A percentile compares a stretch with the other conserved stretches of the same genome.
These are phyloP conservation scores for Pyropia haitanensis DNA, from an alignment of 23 red algal genomes.

Conservation along the genomic window DNA sequence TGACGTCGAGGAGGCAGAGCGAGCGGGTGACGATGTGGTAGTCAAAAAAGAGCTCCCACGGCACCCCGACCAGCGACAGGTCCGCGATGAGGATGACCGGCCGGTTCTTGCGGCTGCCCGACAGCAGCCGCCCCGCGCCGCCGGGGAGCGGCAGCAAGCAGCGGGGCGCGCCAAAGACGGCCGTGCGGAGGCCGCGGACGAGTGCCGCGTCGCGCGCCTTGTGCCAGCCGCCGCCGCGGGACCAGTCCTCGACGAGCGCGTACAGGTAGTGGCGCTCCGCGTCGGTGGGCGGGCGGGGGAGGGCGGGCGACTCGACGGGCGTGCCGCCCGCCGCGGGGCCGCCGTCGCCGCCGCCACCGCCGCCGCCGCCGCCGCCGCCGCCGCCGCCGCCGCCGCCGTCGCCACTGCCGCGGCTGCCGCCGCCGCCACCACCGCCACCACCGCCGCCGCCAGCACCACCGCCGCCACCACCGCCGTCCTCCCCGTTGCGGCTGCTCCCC, in stretches of 20 bases:
- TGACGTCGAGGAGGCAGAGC: slow-evolving; percentile 55
- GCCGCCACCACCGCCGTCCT: too few species aligned
- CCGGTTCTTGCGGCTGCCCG: slow-evolving; percentile 19
- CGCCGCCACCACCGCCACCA: too few species aligned
- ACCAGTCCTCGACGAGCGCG: slow-evolving; percentile 36
- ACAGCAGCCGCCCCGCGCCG: slow-evolving; percentile 6
- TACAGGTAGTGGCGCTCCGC: slow-evolving; percentile 48
- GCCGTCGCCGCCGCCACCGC: too few species aligned
- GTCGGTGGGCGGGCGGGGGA: slow-evolving; percentile 27
- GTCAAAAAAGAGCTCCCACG: slow-evolving; percentile 82
- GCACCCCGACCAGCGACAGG: slow-evolving; percentile 38
- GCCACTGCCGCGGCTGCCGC: too few species aligned
- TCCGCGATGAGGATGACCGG: slow-evolving; percentile 59
- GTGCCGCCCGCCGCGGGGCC: too few species aligned
- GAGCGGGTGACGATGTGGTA: slow-evolving; percentile 67
- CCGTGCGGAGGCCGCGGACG: slow-evolving; percentile 24
- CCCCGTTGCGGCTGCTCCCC: too few species aligned
- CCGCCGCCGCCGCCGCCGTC: too few species aligned
- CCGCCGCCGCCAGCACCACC: too few species aligned
- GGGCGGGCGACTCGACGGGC: too few species aligned
- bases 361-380: too few species aligned
- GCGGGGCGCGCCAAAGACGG: slow-evolving; percentile 37
- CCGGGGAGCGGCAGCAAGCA: slow-evolving; percentile 19
- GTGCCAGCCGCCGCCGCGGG: slow-evolving; percentile 46
- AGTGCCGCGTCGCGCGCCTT: slow-evolving; percentile 51